These are phyloP conservation scores for Fusarium circinatum DNA, from an alignment of 2,329 filamentous ascomycete genomes.

Conservation along the genomic window DNA sequence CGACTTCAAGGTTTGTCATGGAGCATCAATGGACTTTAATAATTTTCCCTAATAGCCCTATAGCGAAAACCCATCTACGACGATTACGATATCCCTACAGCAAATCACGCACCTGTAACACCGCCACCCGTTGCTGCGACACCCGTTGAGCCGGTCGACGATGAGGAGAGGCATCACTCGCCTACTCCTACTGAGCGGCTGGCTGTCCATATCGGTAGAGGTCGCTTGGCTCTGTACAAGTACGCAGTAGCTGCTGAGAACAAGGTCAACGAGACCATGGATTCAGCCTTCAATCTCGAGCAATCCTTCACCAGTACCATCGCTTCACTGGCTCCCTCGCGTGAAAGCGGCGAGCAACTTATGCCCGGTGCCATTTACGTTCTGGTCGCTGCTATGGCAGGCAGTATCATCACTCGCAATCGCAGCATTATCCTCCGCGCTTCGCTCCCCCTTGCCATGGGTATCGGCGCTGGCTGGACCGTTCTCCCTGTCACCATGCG, in stretches of 20 bases:
- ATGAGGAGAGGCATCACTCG: conserved; percentile 51
- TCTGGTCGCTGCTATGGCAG: conserved; percentile 92
- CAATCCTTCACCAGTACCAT: conserved; percentile 89
- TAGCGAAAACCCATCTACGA: conserved; percentile 84
- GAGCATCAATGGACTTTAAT: not conserved
- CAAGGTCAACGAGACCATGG: conserved; percentile 83
- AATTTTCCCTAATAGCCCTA: conserved; percentile 11
- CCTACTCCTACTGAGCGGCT: conserved; percentile 92
- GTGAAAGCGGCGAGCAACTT: conserved; percentile 86
- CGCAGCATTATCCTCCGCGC: conserved; percentile 85
- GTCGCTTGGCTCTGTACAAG: conserved; percentile 81
- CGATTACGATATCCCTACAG: conserved; percentile 63
- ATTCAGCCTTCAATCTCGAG: conserved; percentile 85
- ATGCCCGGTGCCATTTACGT: conserved; percentile 93
- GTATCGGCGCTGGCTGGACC: conserved; percentile 83
- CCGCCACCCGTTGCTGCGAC: conserved; percentile 44
- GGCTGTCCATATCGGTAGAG: conserved; percentile 81
- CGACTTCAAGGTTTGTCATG: conserved; percentile 46
- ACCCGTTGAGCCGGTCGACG: conserved; percentile 47
- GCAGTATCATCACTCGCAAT: conserved; percentile 89
- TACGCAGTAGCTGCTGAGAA: conserved; percentile 81
- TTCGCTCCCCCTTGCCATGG: conserved; percentile 80
- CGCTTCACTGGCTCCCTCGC: conserved; percentile 85
- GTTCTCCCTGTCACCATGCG: conserved; percentile 89
- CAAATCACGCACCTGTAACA: conserved; percentile 47